Conservation (phyloP, 305 asterid species). For the Fraxinus xanthoxyloides region DNA sequence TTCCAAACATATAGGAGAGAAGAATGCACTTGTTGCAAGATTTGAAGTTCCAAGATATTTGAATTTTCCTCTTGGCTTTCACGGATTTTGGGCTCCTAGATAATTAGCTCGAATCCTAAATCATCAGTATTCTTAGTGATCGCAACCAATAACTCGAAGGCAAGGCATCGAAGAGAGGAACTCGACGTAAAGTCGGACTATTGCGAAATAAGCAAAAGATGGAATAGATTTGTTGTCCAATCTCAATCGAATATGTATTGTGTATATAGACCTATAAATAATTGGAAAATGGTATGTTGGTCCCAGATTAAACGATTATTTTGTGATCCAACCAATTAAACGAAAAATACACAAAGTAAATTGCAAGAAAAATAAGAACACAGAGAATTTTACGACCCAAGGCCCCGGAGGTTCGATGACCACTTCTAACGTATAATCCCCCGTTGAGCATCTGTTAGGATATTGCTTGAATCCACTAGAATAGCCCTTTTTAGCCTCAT, state of each 20-base stretch:
- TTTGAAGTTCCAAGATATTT: slow-evolving; percentile 78
- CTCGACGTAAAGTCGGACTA: too few relatives aligned
- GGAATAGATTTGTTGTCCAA: too few relatives aligned
- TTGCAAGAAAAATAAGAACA: too few relatives aligned
- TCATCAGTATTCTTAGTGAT: not conserved
- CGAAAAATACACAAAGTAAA: too few relatives aligned
- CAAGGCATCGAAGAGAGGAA: not conserved
- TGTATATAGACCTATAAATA: not conserved
- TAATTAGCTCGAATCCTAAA: not conserved
- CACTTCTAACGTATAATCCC: not conserved
- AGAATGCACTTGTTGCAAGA: slow-evolving; percentile 64
- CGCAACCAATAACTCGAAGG: not conserved
- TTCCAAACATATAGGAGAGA: slow-evolving; percentile 53
- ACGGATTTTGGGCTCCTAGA: slow-evolving; percentile 79
- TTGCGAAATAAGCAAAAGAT: not conserved
- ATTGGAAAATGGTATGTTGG: not conserved
- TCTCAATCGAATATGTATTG: not conserved
- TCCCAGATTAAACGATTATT: too few relatives aligned
- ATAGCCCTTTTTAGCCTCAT: not conserved
- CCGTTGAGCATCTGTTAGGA: not conserved
- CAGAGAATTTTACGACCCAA: too few relatives aligned
- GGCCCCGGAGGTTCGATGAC: too few relatives aligned
- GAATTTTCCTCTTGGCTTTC: slow-evolving; percentile 91
- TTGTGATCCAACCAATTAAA: too few relatives aligned
- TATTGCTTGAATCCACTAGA: not conserved